phyloP scores from a whole-genome alignment of 495 filamentous ascomycete genomes.

The Podospora pseudoanserina region DNA sequence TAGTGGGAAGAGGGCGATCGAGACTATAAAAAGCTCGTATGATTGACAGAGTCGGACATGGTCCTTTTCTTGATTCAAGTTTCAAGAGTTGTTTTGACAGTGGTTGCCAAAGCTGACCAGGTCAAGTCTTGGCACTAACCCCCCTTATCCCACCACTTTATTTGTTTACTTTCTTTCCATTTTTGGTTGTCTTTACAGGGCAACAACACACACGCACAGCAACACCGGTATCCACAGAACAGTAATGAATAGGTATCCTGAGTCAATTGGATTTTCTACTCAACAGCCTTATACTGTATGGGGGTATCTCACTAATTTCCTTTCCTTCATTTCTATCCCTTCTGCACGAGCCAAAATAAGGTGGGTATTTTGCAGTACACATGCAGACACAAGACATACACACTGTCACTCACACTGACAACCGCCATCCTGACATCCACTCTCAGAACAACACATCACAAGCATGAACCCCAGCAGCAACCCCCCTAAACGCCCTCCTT shows the following conservation, averaged over 20 bases:
- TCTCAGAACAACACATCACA: background rate
- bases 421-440: background rate
- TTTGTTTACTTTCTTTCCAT: no score
- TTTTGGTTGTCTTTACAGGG: no score
- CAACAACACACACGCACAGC: background rate
- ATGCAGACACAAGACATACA: background rate
- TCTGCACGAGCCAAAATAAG: background rate
- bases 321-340: background rate
- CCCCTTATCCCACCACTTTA: no score
- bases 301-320: background rate
- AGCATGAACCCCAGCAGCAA: background rate
- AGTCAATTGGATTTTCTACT: background rate
- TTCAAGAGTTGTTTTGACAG: no score
- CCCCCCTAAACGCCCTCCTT: background rate
- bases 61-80: no score
- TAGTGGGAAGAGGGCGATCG: no score
- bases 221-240: background rate
- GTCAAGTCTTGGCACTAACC: no score
- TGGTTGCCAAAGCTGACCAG: no score
- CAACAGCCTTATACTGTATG: background rate
- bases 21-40: no score
- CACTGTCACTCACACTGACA: background rate
- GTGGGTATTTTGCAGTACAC: background rate
- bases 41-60: no score
- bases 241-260: background rate